A percentile compares a stretch with the other conserved stretches of the same genome.
Evolutionary conservation across 495 filamentous ascomycete genomes (phyloP).

Genomic region (Staphylotrichum longicolle): DNA sequence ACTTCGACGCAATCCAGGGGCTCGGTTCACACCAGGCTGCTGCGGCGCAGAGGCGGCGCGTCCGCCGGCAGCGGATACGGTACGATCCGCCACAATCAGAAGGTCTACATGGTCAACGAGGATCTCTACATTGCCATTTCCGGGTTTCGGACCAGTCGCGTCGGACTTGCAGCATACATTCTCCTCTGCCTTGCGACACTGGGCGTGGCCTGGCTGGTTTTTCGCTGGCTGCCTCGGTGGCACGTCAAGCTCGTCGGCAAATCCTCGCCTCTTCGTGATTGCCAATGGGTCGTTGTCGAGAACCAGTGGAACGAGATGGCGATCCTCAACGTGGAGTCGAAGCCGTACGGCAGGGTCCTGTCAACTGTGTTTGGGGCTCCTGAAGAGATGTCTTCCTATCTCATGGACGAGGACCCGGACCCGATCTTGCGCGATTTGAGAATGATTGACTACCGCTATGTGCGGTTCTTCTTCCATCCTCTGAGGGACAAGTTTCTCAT

Average conservation of each 20-base stretch:
- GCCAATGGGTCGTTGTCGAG: constrained; percentile 90
- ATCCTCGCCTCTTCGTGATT: constrained; percentile 63
- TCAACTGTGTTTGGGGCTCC: constrained; percentile 81
- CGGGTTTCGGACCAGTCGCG: constrained; percentile 73
- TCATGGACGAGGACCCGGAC: constrained; percentile 81
- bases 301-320: constrained; percentile 95
- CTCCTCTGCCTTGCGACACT: constrained; percentile 65
- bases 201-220: constrained; percentile 75
- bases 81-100: constrained; percentile 68
- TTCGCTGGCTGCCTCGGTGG: constrained; percentile 90
- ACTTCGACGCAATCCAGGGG: constrained; percentile 49
- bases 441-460: constrained; percentile 86
- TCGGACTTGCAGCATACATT: constrained; percentile 67
- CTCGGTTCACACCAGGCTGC: constrained; percentile 70
- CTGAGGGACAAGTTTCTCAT: constrained; percentile 82
- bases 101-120: constrained; percentile 88
- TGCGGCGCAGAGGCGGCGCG: constrained; percentile 57
- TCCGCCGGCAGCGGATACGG: constrained; percentile 61
- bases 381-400: constrained; percentile 51
- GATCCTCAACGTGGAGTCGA: constrained; percentile 62
- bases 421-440: constrained; percentile 69
- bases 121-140: constrained; percentile 90
- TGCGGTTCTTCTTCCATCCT: constrained; percentile 89
- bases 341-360: constrained; percentile 73
- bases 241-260: constrained; percentile 72